These are phyloP conservation scores for Pseudoneurospora amorphoporcata DNA, from an alignment of 495 filamentous ascomycete genomes.

Conservation along the genomic window DNA sequence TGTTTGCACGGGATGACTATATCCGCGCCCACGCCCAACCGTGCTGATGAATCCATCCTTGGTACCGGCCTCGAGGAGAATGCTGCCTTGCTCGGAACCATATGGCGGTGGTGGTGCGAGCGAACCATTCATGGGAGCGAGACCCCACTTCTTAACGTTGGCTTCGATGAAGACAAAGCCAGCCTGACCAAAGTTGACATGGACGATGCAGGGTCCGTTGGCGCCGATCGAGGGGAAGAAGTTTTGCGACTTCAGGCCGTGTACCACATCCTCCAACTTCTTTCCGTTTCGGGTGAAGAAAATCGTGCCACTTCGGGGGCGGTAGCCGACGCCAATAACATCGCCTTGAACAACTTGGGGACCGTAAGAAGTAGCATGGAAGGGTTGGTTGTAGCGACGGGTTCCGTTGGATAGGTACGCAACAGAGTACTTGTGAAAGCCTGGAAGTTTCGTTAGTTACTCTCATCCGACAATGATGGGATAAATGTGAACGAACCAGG, in stretches of 20 bases:
- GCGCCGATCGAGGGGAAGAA: conserved; percentile 94
- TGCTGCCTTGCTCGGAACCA: conserved; percentile 90
- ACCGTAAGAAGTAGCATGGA: conserved; percentile 65
- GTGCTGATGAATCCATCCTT: conserved; percentile 51
- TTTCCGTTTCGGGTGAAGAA: conserved; percentile 99
- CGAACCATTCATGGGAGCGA: conserved; percentile 92
- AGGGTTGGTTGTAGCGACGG: conserved; percentile 87
- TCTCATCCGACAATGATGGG: not conserved
- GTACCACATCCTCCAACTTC: conserved; percentile 88
- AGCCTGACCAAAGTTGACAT: conserved; percentile 96
- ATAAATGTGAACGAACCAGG: conserved; percentile 49
- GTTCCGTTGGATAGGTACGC: conserved; percentile 82
- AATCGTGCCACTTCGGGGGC: conserved; percentile 84
- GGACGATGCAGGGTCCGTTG: conserved; percentile 81
- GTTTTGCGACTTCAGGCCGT: conserved; percentile 88
- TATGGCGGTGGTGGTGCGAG: conserved; percentile 93
- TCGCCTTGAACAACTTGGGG: conserved; percentile 82
- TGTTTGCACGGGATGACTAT: conserved; percentile 36
- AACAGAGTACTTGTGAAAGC: conserved; percentile 83
- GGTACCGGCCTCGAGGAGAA: conserved; percentile 74
- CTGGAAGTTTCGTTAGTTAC: conserved; percentile 30
- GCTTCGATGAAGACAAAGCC: conserved; percentile 98
- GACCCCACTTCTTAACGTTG: conserved; percentile 98
- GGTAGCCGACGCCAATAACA: conserved; percentile 92
- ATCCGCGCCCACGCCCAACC: conserved; percentile 42